These are phyloP conservation scores for Globisporangium viniferum DNA, from an alignment of 352 stramenopile genomes.

Conservation along the genomic window DNA sequence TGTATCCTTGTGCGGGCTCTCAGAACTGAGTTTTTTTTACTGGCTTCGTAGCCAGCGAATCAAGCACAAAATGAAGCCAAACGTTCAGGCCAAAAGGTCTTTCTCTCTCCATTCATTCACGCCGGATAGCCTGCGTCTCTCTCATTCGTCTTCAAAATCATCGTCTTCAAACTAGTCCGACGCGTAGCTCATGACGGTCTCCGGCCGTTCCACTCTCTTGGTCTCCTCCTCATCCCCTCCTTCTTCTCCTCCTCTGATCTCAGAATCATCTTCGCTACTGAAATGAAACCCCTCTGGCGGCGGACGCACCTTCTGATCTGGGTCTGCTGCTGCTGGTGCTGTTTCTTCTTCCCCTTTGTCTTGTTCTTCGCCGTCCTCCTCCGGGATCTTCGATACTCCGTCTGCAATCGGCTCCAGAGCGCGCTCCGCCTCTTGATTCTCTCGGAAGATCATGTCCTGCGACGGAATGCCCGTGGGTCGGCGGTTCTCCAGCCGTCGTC, in stretches of 20 bases:
- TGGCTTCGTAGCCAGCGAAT: too few species aligned
- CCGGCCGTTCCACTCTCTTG: conserved; percentile 20
- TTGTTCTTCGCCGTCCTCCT: conserved; percentile 6
- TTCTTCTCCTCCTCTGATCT: background rate
- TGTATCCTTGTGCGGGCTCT: too few species aligned
- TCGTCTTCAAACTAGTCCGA: conserved; percentile 68
- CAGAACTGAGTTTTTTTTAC: too few species aligned
- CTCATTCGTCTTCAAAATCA: conserved; percentile 30
- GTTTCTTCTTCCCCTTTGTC: background rate
- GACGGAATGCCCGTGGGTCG: conserved; percentile 27
- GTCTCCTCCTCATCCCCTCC: background rate
- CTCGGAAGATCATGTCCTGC: conserved; percentile 12
- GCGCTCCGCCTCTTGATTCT: background rate
- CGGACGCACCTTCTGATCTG: background rate
- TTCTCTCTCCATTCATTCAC: too few species aligned
- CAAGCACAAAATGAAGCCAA: too few species aligned
- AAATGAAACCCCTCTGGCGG: background rate
- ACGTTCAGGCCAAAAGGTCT: background rate
- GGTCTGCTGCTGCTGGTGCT: background rate
- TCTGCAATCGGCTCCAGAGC: conserved; percentile 5
- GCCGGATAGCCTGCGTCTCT: background rate
- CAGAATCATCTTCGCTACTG: conserved; percentile 6
- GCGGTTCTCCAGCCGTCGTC: conserved; percentile 26
- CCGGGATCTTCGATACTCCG: background rate
- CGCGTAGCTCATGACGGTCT: conserved; percentile 58